Percentiles rank a stretch among this genome's conserved stretches.
phyloP scores from a whole-genome alignment of 371 early-diverging fungal species.

The Mortierella sp. region DNA sequence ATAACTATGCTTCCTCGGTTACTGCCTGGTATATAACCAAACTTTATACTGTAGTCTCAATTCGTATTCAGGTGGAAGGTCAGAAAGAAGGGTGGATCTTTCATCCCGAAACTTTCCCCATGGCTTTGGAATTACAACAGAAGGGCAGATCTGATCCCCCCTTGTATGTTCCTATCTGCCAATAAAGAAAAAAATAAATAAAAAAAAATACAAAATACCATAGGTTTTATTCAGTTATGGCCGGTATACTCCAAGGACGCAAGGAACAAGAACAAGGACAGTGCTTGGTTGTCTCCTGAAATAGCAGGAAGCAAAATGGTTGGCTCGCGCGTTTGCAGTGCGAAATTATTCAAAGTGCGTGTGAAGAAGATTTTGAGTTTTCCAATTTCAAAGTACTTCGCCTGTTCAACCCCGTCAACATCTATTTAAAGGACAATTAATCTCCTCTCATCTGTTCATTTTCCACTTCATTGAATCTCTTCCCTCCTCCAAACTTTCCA shows the following conservation, averaged over 20 bases:
- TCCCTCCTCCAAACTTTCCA: slow-evolving; percentile 15
- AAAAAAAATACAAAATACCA: not conserved
- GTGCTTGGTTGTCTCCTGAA: slow-evolving; percentile 8
- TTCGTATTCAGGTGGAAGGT: not conserved
- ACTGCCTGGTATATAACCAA: not conserved
- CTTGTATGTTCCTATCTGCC: not conserved
- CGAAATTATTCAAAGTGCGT: not conserved
- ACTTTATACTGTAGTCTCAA: not conserved
- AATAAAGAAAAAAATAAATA: not conserved
- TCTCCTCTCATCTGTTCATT: slow-evolving; percentile 19
- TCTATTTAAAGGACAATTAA: slow-evolving; percentile 15
- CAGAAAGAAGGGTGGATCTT: not conserved
- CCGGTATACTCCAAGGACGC: slow-evolving; percentile 13
- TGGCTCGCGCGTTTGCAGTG: not conserved
- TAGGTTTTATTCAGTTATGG: not conserved
- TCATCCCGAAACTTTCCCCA: not conserved
- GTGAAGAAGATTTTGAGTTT: slow-evolving; percentile 8
- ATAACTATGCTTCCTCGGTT: no score
- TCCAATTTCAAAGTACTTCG: not conserved
- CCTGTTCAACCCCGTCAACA: not conserved
- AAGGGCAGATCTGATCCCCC: no score
- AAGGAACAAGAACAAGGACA: not conserved
- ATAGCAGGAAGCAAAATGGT: not conserved
- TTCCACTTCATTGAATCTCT: slow-evolving; percentile 18
- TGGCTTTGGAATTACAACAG: not conserved